phyloP scores from a whole-genome alignment of 2,329 filamentous ascomycete species.

The Pseudogymnoascus sp. region DNA sequence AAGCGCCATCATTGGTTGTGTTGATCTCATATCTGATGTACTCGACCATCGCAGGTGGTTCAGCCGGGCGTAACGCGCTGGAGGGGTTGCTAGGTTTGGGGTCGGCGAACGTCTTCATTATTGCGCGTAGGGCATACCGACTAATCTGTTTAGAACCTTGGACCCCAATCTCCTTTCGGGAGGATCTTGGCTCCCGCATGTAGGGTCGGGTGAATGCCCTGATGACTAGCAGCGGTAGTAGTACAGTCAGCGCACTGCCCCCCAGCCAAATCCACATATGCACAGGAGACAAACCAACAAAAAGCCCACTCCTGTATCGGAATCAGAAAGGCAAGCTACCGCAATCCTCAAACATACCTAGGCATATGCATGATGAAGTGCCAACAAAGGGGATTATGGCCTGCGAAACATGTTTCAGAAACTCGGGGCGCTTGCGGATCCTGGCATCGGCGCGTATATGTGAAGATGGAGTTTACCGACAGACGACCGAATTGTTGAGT shows the following conservation, averaged over 20 bases:
- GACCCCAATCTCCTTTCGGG: neutral
- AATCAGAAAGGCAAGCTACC: neutral
- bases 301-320: neutral
- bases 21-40: neutral
- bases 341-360: slow-evolving; percentile 1
- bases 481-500: neutral
- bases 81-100: neutral
- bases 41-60: neutral
- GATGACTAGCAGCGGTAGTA: neutral
- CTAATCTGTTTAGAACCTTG: neutral
- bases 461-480: neutral
- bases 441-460: slow-evolving; percentile 3
- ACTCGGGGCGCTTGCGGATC: neutral
- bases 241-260: neutral
- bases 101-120: neutral
- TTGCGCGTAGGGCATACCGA: neutral
- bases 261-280: neutral
- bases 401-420: slow-evolving; percentile 2
- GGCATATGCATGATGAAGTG: neutral
- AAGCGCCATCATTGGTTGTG: neutral
- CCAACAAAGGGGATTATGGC: neutral
- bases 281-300: neutral
- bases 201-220: neutral
- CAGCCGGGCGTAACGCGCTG: slow-evolving; percentile 1
- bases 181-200: neutral